Evolutionary conservation across 495 filamentous ascomycete species (phyloP), one percentile per base, ranked within the genome.

Genomic region (Podospora appendiculata): DNA sequence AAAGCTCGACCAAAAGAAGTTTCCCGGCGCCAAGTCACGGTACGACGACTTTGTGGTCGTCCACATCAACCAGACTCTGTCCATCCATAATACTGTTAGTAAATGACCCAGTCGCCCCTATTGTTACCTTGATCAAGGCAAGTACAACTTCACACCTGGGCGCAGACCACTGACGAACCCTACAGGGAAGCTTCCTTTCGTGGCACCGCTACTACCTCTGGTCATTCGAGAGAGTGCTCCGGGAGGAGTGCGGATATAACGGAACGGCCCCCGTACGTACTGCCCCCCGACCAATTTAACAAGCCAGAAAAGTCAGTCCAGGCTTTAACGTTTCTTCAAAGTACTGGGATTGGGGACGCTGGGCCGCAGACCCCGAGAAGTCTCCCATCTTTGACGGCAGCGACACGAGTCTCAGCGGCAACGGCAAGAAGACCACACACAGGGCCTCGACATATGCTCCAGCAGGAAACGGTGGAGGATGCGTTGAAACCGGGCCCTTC

Each of bases 171-270:
- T 34, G 11, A 13, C 18, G 4, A n/a, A 47, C 11, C 12, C 17
- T 25, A 18, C 69, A 62, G 72, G 84, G 81, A 3, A 79, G 75
- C 54, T 86, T 90, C 66, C 68, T 88, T 13, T 67, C 80, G 13
- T 90, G 85, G 83, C 87, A 89, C 62, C 73, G 86, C 10, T 84
- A 86, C 62, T 89, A 79, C 60, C 74, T 76, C 42, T 81, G 70
- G 64, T 63, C 72, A 3, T 87, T 81, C 56, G 86, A 89, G 60
- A 71, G 80, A 53, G 79, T 78, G 0, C 74, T 89, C 17, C 71
- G 76, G 25, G 72, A 79, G 8, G 85, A 90, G 59, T 89, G 86
- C 62, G 83, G 81, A 32, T 89, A 85, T 58, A 78, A 59, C 8
- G 84, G 84, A 25, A 69, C 52, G 25, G 61, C 68, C 59, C 58